Evolutionary conservation across 2,329 filamentous ascomycete species (phyloP).

Genomic region (Paecilomyces formosus): DNA sequence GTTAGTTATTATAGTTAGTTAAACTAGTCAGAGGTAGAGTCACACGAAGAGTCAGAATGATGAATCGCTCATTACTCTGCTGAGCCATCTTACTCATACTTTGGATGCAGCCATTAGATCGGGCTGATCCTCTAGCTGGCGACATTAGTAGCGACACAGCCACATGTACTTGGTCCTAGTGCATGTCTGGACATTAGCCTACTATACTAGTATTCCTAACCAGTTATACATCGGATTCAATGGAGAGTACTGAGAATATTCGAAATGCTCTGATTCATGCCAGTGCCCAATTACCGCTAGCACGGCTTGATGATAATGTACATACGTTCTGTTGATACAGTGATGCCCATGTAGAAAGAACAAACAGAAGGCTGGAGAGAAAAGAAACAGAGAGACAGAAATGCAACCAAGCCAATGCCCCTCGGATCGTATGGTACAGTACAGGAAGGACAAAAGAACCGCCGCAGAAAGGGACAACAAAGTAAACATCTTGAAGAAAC

Average conservation of each 20-base stretch:
- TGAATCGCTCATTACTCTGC: neutral
- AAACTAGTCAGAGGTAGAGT: neutral
- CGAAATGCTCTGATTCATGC: neutral
- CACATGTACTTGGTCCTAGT: too few relatives aligned
- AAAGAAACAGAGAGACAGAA: neutral
- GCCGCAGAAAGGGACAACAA: neutral
- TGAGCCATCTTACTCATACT: too few relatives aligned
- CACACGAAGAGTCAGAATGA: neutral
- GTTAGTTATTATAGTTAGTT: too few relatives aligned
- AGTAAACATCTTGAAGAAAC: neutral
- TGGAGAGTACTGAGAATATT: neutral
- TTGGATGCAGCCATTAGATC: too few relatives aligned
- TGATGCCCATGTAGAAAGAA: neutral
- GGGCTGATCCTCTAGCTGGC: too few relatives aligned
- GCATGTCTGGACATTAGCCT: too few relatives aligned
- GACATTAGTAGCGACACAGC: too few relatives aligned
- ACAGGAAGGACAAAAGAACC: neutral
- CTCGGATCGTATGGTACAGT: neutral
- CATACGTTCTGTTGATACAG: neutral
- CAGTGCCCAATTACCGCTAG: neutral
- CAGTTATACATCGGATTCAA: too few relatives aligned
- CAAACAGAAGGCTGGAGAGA: neutral
- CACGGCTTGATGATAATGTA: neutral
- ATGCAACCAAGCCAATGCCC: neutral
- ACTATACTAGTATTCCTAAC: too few relatives aligned